Evolutionary conservation across 2,329 filamentous ascomycete genomes (phyloP).

Genomic region (Aplosporella prunicola): DNA sequence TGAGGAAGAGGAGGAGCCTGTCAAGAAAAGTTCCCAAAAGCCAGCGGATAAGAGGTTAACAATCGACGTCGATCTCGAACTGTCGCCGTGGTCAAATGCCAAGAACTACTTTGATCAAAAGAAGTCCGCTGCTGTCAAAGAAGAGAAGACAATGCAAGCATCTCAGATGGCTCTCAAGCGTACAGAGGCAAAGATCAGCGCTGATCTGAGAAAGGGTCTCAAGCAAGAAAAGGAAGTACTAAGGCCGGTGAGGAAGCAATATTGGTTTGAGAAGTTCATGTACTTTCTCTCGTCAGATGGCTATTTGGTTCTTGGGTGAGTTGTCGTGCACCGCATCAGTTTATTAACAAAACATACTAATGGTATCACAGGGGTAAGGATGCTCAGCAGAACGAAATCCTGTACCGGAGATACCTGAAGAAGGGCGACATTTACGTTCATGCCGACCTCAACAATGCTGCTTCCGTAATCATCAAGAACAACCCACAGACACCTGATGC

Average conservation of each 20-base stretch:
- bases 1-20: slow-evolving; percentile 37
- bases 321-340: background rate
- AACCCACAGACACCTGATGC: slow-evolving; percentile 65
- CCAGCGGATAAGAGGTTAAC: slow-evolving; percentile 42
- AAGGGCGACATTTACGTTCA: slow-evolving; percentile 90
- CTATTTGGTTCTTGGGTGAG: slow-evolving; percentile 68
- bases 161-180: slow-evolving; percentile 78
- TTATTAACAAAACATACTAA: background rate
- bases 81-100: slow-evolving; percentile 83
- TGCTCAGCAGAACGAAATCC: slow-evolving; percentile 76
- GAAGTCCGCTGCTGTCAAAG: slow-evolving; percentile 72
- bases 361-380: slow-evolving; percentile 55
- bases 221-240: slow-evolving; percentile 88
- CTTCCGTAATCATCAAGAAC: slow-evolving; percentile 86
- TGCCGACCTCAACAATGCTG: slow-evolving; percentile 76
- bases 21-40: slow-evolving; percentile 15
- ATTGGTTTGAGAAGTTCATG: slow-evolving; percentile 96
- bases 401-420: slow-evolving; percentile 79
- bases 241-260: slow-evolving; percentile 68
- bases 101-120: slow-evolving; percentile 87
- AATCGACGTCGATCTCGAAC: slow-evolving; percentile 74
- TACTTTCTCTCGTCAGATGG: slow-evolving; percentile 96
- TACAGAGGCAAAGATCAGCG: slow-evolving; percentile 77
- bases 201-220: slow-evolving; percentile 75
- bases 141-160: slow-evolving; percentile 75